phyloP scores from a whole-genome alignment of 2,329 filamentous ascomycete genomes.

The Ambrosiella xylebori region DNA sequence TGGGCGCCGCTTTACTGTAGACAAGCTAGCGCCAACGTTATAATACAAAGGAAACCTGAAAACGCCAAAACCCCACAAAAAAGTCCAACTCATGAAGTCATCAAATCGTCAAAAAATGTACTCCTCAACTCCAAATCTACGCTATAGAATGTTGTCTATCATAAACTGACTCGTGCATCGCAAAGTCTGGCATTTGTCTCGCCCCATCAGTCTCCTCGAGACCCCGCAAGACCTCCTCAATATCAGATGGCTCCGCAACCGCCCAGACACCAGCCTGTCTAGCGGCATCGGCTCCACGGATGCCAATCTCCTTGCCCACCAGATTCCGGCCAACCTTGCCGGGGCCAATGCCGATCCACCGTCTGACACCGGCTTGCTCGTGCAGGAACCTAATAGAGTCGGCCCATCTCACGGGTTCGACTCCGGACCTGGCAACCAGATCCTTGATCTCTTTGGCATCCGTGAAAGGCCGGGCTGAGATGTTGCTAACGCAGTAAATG shows the following conservation, averaged over 20 bases:
- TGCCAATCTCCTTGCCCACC: constrained; percentile 87
- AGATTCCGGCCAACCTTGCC: constrained; percentile 87
- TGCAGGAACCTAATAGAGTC: constrained; percentile 82
- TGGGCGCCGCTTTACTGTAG: neutral
- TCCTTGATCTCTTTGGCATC: constrained; percentile 61
- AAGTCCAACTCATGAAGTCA: neutral
- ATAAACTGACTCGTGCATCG: constrained; percentile 5
- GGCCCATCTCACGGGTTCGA: constrained; percentile 93
- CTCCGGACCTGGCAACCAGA: constrained; percentile 59
- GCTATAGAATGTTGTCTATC: neutral
- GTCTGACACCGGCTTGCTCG: constrained; percentile 59
- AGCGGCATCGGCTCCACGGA: constrained; percentile 57
- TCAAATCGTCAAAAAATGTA: constrained; percentile 1
- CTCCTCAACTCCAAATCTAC: neutral
- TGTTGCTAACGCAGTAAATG: constrained; percentile 72
- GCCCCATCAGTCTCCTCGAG: constrained; percentile 46
- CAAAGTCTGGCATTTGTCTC: constrained; percentile 20
- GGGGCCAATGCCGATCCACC: constrained; percentile 85
- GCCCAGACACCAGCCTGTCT: constrained; percentile 90
- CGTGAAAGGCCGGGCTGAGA: constrained; percentile 61
- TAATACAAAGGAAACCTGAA: neutral
- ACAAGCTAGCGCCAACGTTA: neutral
- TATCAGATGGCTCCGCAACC: constrained; percentile 62
- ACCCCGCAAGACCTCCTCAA: constrained; percentile 49
- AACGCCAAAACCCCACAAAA: neutral